These are phyloP conservation scores for Colletotrichum lentis DNA, from an alignment of 2,329 filamentous ascomycete genomes.

Conservation along the genomic window DNA sequence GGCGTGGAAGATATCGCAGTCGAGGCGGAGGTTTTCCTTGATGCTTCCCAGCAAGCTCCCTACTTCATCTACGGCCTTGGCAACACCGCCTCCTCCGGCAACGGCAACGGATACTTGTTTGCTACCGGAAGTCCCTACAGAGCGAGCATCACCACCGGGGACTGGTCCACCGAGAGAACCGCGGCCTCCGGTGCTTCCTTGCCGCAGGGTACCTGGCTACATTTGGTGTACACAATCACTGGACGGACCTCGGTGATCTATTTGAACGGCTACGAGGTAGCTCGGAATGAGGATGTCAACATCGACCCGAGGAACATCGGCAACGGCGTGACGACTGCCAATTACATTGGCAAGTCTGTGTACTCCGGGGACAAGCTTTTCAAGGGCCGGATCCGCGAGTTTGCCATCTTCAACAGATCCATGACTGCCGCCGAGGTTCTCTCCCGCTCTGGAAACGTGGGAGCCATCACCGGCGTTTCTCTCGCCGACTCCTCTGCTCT, in stretches of 20 bases:
- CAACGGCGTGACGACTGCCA: constrained; percentile 39
- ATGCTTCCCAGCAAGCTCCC: constrained; percentile 37
- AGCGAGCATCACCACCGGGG: constrained; percentile 38
- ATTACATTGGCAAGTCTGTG: constrained; percentile 41
- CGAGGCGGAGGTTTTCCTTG: constrained; percentile 38
- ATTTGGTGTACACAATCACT: constrained; percentile 39
- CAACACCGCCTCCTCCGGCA: constrained; percentile 38
- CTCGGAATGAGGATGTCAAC: constrained; percentile 29
- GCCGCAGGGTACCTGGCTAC: constrained; percentile 39
- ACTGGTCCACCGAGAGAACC: constrained; percentile 39
- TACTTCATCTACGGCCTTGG: constrained; percentile 44
- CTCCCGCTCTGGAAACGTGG: constrained; percentile 29
- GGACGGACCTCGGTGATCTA: constrained; percentile 41
- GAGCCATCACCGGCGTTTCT: constrained; percentile 32
- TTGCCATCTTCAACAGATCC: constrained; percentile 41
- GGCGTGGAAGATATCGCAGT: constrained; percentile 39
- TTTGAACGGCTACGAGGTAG: constrained; percentile 47
- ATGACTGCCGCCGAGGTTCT: constrained; percentile 38
- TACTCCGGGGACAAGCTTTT: constrained; percentile 40
- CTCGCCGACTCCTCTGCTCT: constrained; percentile 33
- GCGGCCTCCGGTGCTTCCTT: constrained; percentile 36
- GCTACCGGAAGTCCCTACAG: constrained; percentile 41
- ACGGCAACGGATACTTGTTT: constrained; percentile 42
- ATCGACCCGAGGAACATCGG: constrained; percentile 38
- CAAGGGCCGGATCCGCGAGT: constrained; percentile 40